A percentile compares a stretch with the other conserved stretches of the same genome.
Evolutionary conservation across 83 land plant species (phyloP).

Genomic region (Isoetes engelmannii): DNA sequence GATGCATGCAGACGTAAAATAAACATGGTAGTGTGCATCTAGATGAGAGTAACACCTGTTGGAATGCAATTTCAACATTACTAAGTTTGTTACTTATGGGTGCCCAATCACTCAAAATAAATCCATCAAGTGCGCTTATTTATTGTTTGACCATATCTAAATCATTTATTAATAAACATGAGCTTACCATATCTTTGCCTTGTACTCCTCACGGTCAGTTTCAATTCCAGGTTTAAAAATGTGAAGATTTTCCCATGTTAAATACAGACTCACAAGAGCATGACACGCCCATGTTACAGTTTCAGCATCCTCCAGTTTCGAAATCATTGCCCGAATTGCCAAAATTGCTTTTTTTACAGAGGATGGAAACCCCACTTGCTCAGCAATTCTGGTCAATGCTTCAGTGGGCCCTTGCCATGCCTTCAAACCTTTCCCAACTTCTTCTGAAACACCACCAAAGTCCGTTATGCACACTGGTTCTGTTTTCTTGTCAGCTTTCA

Average conservation of each 20-base stretch:
- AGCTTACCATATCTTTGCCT: neutral
- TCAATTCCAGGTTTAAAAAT: slow-evolving; percentile 17
- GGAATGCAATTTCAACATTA: too few relatives aligned
- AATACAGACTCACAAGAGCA: slow-evolving; percentile 26
- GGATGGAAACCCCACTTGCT: slow-evolving; percentile 16
- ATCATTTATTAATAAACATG: too few relatives aligned
- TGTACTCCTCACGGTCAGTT: slow-evolving; percentile 15
- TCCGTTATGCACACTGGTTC: neutral
- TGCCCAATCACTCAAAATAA: too few relatives aligned
- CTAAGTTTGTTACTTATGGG: too few relatives aligned
- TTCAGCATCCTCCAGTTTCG: slow-evolving; percentile 19
- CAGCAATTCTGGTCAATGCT: slow-evolving; percentile 3
- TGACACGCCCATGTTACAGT: slow-evolving; percentile 27
- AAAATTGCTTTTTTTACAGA: slow-evolving; percentile 18
- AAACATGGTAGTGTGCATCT: too few relatives aligned
- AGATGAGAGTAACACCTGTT: too few relatives aligned
- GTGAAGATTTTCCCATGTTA: slow-evolving; percentile 23
- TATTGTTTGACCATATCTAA: too few relatives aligned
- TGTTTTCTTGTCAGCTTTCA: too few relatives aligned
- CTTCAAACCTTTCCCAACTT: neutral
- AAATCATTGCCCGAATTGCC: slow-evolving; percentile 9
- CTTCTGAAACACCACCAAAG: slow-evolving; percentile 1
- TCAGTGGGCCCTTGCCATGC: slow-evolving; percentile 7
- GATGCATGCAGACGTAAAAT: neutral
- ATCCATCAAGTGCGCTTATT: too few relatives aligned